Evolutionary conservation across 495 filamentous ascomycete species (phyloP).

Genomic region (Penicillium longicatenatum): DNA sequence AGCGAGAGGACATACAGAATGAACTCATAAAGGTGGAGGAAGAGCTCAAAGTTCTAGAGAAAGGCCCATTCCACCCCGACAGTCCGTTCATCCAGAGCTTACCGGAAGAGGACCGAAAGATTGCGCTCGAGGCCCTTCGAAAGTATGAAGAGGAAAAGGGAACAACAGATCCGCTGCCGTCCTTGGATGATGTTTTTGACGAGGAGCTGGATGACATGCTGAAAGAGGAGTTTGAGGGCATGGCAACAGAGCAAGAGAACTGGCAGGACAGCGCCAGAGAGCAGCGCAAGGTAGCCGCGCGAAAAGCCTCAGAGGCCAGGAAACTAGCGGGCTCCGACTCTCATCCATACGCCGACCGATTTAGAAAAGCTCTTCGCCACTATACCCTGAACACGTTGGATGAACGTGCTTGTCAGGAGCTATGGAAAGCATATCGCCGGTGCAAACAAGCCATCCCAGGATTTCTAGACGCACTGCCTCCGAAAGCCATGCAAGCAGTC

Average conservation of each 20-base stretch:
- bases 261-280: constrained; percentile 31
- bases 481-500: constrained; percentile 42
- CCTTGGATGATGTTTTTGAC: constrained; percentile 45
- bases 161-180: constrained; percentile 21
- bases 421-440: constrained; percentile 50
- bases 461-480: constrained; percentile 38
- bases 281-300: constrained; percentile 22
- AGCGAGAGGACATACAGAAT: constrained; percentile 45
- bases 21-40: constrained; percentile 53
- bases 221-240: constrained; percentile 43
- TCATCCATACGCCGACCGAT: constrained; percentile 37
- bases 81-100: constrained; percentile 44
- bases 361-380: constrained; percentile 32
- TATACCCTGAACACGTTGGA: constrained; percentile 28
- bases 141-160: constrained; percentile 42
- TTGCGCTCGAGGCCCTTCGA: constrained; percentile 44
- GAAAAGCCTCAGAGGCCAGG: constrained; percentile 24
- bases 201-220: constrained; percentile 48
- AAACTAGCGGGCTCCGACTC: constrained; percentile 22
- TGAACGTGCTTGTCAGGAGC: constrained; percentile 31
- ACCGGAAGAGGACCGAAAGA: constrained; percentile 41
- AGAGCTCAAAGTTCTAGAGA: constrained; percentile 51
- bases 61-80: constrained; percentile 45
- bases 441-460: constrained; percentile 43
- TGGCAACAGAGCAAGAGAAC: constrained; percentile 42